Base-by-base conservation (phyloP, 805 yeast species). In the Saccharomycopsis sp. region DNA sequence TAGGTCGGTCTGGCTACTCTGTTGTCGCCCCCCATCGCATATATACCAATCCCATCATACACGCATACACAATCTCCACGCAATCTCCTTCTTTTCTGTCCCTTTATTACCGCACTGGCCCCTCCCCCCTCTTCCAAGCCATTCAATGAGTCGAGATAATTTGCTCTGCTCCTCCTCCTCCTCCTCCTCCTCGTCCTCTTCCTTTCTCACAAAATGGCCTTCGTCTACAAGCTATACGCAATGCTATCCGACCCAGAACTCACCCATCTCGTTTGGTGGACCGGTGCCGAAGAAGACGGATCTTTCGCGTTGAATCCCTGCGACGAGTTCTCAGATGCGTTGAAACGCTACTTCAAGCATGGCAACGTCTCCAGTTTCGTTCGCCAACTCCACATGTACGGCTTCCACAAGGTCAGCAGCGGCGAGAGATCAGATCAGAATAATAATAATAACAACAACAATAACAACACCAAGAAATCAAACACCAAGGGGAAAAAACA, bases 351-450 rank as follows among this genome's bases (percentile, higher is more conserved):
- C 58, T 88, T 89, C 67, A 89, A 89, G 58, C 96, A 88, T 62
- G 94, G 94, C 3, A 89, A 89, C 56, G 86, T 88, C 21, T 86
- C 95, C 18, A 78, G 89, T 46, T 89, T 89, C 64, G 95, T 89
- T 26, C 74, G 96, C 35, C 96, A 89, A 61, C 65, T 88, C 34
- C 95, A 89, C 64, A 89, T 88, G 96, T 87, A 87, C 58, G 96
- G 96, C 1, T 87, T 88, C 64, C 96, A 88, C 60, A 87, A 88
- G 62, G 78, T 72, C 46, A 77, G n/a, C 12, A 25, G 27, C 12
- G n/a, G 72, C 45, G 67, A 65, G 13, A 54, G 46, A 22, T 42
- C 57, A 2, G 37, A n/a, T n/a, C n/a, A 35, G 20, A 38, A 36
- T 22, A 45, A 41, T 39, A 51, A 54, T 40, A 59, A 53, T 46